Conservation (phyloP, 2,329 filamentous ascomycete genomes). For the Coniochaeta pulveracea region DNA sequence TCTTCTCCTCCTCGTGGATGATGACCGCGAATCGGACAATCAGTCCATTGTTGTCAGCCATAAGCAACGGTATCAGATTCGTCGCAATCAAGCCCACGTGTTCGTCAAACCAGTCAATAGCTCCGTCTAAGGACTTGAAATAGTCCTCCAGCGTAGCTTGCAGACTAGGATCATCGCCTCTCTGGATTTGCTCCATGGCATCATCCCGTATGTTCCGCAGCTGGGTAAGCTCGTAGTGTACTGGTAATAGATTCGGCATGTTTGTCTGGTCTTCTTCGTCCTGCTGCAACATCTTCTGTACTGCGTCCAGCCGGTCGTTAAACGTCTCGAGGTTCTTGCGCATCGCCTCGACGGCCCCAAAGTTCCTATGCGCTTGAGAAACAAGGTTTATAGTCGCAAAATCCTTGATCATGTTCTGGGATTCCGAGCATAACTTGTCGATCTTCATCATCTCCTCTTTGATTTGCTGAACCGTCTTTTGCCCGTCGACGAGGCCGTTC, state of each 20-base stretch:
- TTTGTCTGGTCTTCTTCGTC: conserved; percentile 80
- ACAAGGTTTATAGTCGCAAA: conserved; percentile 88
- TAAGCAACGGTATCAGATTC: conserved; percentile 79
- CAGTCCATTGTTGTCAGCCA: conserved; percentile 76
- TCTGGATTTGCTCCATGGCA: conserved; percentile 89
- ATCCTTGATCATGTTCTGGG: conserved; percentile 94
- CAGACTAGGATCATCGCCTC: conserved; percentile 59
- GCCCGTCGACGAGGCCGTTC: conserved; percentile 75
- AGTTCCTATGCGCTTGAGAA: conserved; percentile 92
- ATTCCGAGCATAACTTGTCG: conserved; percentile 92
- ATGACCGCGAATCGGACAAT: conserved; percentile 87
- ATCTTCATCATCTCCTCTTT: conserved; percentile 99
- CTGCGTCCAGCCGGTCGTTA: conserved; percentile 59
- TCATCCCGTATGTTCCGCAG: conserved; percentile 91
- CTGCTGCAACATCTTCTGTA: conserved; percentile 69
- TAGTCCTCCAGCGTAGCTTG: conserved; percentile 81
- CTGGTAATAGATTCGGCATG: conserved; percentile 81
- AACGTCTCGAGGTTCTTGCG: conserved; percentile 83
- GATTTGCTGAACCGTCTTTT: conserved; percentile 83
- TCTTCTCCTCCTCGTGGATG: conserved; percentile 93
- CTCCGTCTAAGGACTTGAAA: conserved; percentile 75
- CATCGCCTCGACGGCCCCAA: conserved; percentile 89
- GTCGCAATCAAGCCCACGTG: conserved; percentile 82
- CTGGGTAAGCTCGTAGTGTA: conserved; percentile 87
- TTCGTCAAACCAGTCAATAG: conserved; percentile 91